Evolutionary conservation across 2,329 filamentous ascomycete genomes (phyloP).

Genomic region (Lojkania enalia): DNA sequence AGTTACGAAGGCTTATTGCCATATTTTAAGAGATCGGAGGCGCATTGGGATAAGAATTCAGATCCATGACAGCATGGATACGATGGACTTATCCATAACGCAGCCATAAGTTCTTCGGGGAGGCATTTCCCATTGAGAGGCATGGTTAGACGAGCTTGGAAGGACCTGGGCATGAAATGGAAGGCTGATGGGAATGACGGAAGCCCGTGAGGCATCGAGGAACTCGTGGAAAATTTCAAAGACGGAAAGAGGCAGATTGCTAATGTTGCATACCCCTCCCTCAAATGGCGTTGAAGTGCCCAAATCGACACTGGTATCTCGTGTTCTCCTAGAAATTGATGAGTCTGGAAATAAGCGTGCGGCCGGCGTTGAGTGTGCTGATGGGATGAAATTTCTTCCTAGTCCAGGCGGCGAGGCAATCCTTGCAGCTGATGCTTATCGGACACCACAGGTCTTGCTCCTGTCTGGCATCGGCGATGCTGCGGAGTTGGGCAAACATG

Average conservation of each 20-base stretch:
- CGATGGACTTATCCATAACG: constrained; percentile 28
- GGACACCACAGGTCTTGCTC: constrained; percentile 34
- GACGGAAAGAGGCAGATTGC: constrained; percentile 28
- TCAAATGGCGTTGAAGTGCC: constrained; percentile 19
- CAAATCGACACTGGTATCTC: constrained; percentile 16
- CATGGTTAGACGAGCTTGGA: constrained; percentile 19
- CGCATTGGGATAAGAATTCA: constrained; percentile 22
- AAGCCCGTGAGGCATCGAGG: constrained; percentile 24
- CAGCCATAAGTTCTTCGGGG: constrained; percentile 21
- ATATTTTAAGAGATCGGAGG: constrained; percentile 32
- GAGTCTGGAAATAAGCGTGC: constrained; percentile 14
- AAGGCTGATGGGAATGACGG: constrained; percentile 24
- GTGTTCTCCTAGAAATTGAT: constrained; percentile 13
- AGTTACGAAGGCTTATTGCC: constrained; percentile 32
- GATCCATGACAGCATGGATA: constrained; percentile 28
- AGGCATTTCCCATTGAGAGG: constrained; percentile 25
- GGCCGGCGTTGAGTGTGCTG: constrained; percentile 20
- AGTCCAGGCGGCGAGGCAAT: constrained; percentile 29
- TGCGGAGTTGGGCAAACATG: constrained; percentile 54
- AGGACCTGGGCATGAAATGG: constrained; percentile 14
- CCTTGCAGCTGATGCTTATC: constrained; percentile 32
- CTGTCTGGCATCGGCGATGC: constrained; percentile 37
- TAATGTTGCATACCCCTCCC: constrained; percentile 14
- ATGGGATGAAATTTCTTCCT: constrained; percentile 12
- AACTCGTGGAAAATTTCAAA: constrained; percentile 27